Conservation (phyloP, 2,329 filamentous ascomycete species). For the Botryotinia convoluta region DNA sequence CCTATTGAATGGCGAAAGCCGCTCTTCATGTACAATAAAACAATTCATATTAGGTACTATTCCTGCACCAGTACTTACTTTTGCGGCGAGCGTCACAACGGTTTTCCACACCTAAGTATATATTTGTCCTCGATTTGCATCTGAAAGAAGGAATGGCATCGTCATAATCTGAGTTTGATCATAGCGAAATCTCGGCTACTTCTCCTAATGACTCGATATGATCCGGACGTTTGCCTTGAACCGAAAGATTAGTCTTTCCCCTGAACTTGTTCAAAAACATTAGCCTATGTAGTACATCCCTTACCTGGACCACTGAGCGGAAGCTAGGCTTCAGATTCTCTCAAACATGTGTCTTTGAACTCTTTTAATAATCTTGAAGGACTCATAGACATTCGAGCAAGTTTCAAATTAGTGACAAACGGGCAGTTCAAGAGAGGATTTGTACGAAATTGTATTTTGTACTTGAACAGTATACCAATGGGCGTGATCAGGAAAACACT, state of each 20-base stretch:
- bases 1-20: not conserved
- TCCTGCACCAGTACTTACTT: not conserved
- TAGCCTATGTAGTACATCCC: not conserved
- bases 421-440: not conserved
- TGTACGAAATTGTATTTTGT: not conserved
- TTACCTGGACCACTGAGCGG: not conserved
- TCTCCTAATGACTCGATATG: not conserved
- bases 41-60: not conserved
- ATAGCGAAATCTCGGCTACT: not conserved
- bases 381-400: not conserved
- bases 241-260: not conserved
- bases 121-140: not conserved
- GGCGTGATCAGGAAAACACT: not conserved
- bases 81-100: not conserved
- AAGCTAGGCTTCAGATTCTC: not conserved
- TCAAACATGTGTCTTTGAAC: not conserved
- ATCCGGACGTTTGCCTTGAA: not conserved
- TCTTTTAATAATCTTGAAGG: not conserved
- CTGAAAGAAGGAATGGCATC: not conserved
- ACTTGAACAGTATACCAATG: not conserved
- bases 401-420: not conserved
- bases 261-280: not conserved
- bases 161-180: not conserved
- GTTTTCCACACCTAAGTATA: not conserved
- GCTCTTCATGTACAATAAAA: not conserved